Evolutionary conservation across 2,329 filamentous ascomycete genomes (phyloP).

Genomic region (Byssothecium circinans): DNA sequence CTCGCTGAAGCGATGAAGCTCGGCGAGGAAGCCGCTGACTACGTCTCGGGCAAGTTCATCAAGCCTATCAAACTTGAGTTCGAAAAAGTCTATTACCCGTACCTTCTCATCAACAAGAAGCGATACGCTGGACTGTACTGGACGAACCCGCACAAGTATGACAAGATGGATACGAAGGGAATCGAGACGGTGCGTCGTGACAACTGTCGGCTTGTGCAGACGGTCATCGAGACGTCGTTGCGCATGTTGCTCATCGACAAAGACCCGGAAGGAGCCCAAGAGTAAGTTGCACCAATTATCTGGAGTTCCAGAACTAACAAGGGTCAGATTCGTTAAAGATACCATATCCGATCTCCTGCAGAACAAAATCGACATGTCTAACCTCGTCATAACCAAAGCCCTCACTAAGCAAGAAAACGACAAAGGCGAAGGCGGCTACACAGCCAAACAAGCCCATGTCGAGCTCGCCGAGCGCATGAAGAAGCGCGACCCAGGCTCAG

Average conservation of each 20-base stretch:
- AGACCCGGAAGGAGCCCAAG: conserved; percentile 86
- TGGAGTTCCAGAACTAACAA: conserved; percentile 43
- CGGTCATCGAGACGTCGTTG: conserved; percentile 94
- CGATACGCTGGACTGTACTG: conserved; percentile 97
- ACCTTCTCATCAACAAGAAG: conserved; percentile 99
- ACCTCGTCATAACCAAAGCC: conserved; percentile 97
- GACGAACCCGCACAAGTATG: conserved; percentile 91
- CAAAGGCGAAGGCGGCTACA: conserved; percentile 58
- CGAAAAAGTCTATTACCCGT: conserved; percentile 98
- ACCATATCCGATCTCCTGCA: conserved; percentile 93
- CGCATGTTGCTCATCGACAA: conserved; percentile 94
- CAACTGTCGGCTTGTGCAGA: conserved; percentile 93
- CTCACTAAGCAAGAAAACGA: conserved; percentile 67
- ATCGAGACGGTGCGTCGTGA: conserved; percentile 97
- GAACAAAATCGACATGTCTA: conserved; percentile 98
- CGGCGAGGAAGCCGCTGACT: conserved; percentile 87
- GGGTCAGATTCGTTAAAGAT: conserved; percentile 83
- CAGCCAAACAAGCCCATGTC: conserved; percentile 91
- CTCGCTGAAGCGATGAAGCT: conserved; percentile 89
- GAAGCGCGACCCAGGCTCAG: conserved; percentile 93
- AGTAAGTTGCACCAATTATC: conserved; percentile 61
- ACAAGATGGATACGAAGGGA: conserved; percentile 99
- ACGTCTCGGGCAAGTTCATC: conserved; percentile 87
- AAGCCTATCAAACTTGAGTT: conserved; percentile 99
- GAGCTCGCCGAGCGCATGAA: conserved; percentile 95